These are phyloP conservation scores for Pseudogymnoascus sp. DNA, from an alignment of 2,329 filamentous ascomycete genomes.

Conservation along the genomic window DNA sequence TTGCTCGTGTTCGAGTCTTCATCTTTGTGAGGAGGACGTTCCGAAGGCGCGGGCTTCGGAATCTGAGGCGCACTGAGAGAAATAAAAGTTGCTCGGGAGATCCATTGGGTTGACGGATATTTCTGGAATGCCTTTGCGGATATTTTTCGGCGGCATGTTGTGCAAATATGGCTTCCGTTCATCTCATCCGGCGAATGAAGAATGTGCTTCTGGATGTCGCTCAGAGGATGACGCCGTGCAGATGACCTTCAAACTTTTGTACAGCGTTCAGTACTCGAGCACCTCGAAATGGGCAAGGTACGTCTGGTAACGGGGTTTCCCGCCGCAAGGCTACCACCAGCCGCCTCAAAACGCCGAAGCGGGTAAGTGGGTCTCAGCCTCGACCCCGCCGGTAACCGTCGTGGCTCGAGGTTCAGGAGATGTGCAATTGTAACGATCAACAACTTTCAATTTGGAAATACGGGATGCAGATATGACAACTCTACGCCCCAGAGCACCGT, in stretches of 20 bases:
- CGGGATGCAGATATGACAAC: slow-evolving; percentile 61
- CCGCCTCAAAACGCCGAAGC: not conserved
- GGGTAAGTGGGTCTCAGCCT: not conserved
- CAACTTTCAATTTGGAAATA: not conserved
- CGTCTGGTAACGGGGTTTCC: not conserved
- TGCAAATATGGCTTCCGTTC: slow-evolving; percentile 24
- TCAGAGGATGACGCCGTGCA: not conserved
- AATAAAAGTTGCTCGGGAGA: slow-evolving; percentile 23
- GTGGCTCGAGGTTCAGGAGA: not conserved
- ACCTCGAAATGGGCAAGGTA: not conserved
- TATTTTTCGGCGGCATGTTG: slow-evolving; percentile 23
- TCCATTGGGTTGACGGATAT: slow-evolving; percentile 17
- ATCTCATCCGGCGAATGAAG: slow-evolving; percentile 17
- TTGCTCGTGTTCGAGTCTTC: not conserved
- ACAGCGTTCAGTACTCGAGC: not conserved
- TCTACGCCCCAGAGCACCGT: slow-evolving; percentile 65
- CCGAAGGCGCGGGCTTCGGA: not conserved
- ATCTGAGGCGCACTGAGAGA: slow-evolving; percentile 19
- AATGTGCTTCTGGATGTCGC: slow-evolving; percentile 2
- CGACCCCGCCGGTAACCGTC: not conserved
- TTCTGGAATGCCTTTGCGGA: slow-evolving; percentile 16
- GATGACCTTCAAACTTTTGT: slow-evolving; percentile 3
- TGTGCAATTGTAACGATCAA: not conserved
- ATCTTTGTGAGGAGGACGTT: not conserved
- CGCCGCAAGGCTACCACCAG: not conserved